Conservation (phyloP, 2,329 filamentous ascomycete species). For the Colletotrichum orchidophilum region DNA sequence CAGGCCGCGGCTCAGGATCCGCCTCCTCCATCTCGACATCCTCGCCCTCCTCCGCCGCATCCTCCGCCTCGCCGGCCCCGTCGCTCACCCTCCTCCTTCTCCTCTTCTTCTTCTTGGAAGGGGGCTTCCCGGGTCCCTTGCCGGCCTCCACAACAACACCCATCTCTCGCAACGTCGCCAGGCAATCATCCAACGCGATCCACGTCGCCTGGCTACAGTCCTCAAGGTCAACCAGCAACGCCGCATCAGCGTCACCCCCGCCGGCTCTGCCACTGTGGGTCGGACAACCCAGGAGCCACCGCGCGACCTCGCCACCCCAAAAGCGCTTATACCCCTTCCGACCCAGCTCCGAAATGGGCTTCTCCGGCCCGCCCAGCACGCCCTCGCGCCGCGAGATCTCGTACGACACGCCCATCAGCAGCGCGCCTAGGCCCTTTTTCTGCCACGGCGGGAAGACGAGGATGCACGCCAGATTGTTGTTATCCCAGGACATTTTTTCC, state of each 20-base stretch:
- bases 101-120: slow-evolving; percentile 16
- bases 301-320: slow-evolving; percentile 85
- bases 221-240: slow-evolving; percentile 68
- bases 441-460: slow-evolving; percentile 96
- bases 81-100: slow-evolving; percentile 19
- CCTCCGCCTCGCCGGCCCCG: slow-evolving; percentile 31
- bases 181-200: slow-evolving; percentile 86
- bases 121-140: slow-evolving; percentile 52
- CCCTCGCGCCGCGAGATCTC: slow-evolving; percentile 87
- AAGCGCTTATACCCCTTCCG: slow-evolving; percentile 84
- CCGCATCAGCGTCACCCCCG: neutral
- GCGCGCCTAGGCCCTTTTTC: slow-evolving; percentile 83
- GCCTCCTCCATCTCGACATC: slow-evolving; percentile 37
- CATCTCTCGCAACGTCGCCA: slow-evolving; percentile 83
- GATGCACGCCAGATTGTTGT: slow-evolving; percentile 97
- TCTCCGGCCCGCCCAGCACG: slow-evolving; percentile 90
- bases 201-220: slow-evolving; percentile 82
- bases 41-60: slow-evolving; percentile 37
- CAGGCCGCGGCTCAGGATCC: slow-evolving; percentile 39
- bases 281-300: slow-evolving; percentile 63
- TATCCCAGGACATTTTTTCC: slow-evolving; percentile 98
- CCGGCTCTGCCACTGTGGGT: slow-evolving; percentile 4
- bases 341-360: slow-evolving; percentile 88
- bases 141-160: slow-evolving; percentile 70
- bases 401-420: slow-evolving; percentile 94